Base-by-base conservation (phyloP, 257 asterid genomes). In the Fraxinus americana region DNA sequence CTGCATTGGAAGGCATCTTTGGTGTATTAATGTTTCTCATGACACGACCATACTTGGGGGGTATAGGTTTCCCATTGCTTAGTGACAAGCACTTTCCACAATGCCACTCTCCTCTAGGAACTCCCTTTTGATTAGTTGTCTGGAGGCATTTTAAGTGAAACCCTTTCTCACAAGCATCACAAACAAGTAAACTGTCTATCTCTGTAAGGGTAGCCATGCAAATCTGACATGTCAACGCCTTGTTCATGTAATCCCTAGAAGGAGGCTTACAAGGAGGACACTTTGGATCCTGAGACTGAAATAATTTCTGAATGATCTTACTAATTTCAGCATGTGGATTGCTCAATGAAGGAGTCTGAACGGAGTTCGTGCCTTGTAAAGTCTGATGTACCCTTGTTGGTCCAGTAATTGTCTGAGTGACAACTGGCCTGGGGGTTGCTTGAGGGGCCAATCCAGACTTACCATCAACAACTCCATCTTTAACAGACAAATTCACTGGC, bases 21-120 rank as follows among this genome's bases (percentile, higher is more conserved):
- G 92, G 74, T 29, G 91, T 84, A 77, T 75, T 85, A 14, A 59
- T 71, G 79, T 93, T 92, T 86, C 98, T 90, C 96, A 91, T 89
- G 81, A 96, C 99, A 70, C 96, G 97, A 8, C 99, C 99, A 85
- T 92, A 96, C 81, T 96, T 96, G 75, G 99, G 98, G 73, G 99
- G 97, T 87, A 92, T 81, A 41, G 97, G 91, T 83, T 96, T 94
- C 73, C 98, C 99, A 83, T 93, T 84, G 82, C 96, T 91, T 74
- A 87, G 38, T 54, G 92, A 82, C 88, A 96, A 89, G 87, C 99
- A 96, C 87, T 85, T 94, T 71, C 83, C 89, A 88, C 99, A 96
- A 70, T 93, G 98, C 99, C 99, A 96, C 83, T 96, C 99, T 52
- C 90, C 96, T 84, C 90, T 90, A 39, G 93, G 93, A 73, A 91